Conservation (phyloP, 164 flowering plant genomes). For the Santalum album region DNA sequence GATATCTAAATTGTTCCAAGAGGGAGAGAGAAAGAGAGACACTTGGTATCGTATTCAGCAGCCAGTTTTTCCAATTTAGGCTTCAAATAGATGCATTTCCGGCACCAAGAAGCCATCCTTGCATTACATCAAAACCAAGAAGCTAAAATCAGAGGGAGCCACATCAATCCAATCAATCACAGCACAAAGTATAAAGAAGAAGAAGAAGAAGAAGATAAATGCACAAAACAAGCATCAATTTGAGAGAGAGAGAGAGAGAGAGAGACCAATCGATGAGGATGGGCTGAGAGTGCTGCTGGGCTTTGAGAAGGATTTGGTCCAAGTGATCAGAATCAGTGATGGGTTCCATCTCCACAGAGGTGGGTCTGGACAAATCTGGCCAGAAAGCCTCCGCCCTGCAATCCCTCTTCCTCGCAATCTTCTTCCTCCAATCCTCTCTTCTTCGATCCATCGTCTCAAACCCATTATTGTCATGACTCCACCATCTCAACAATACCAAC, state of each 20-base stretch:
- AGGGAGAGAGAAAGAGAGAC: constrained; percentile 11
- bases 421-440: constrained; percentile 8
- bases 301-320: constrained; percentile 48
- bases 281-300: constrained; percentile 51
- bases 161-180: too few relatives aligned
- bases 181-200: too few relatives aligned
- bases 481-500: constrained; percentile 15
- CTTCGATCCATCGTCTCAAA: constrained; percentile 13
- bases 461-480: too few relatives aligned
- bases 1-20: too few relatives aligned
- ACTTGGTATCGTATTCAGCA: constrained; percentile 70
- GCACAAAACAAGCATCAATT: neutral
- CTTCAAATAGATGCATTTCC: constrained; percentile 93
- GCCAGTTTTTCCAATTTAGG: constrained; percentile 94
- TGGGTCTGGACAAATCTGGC: constrained; percentile 46
- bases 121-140: neutral
- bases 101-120: constrained; percentile 97
- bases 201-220: neutral
- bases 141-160: too few relatives aligned
- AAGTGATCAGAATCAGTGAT: constrained; percentile 54
- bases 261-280: constrained; percentile 76
- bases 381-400: constrained; percentile 39
- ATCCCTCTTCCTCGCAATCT: constrained; percentile 24
- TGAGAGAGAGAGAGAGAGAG: neutral
- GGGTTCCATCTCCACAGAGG: constrained; percentile 58